A percentile compares a stretch with the other conserved stretches of the same genome.
These are phyloP conservation scores for Trichopus zeylanicus DNA, from an alignment of 116 monocot genomes.

Conservation along the genomic window DNA sequence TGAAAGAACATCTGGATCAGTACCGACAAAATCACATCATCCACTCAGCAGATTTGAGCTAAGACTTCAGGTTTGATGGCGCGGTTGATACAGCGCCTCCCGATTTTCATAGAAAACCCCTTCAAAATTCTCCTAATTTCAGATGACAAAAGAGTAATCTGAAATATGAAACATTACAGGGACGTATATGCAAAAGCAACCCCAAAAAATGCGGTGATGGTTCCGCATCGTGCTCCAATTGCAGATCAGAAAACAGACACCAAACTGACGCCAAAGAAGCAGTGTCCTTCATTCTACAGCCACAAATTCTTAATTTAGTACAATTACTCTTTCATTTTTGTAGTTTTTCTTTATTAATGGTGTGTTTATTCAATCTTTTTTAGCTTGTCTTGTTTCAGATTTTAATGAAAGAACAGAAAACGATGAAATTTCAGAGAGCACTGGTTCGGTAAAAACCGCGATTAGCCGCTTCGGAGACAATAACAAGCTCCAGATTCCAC, in stretches of 20 bases:
- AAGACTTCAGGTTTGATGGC: too few species aligned
- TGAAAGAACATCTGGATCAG: too few species aligned
- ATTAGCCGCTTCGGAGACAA: neutral
- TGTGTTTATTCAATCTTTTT: neutral
- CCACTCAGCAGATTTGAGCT: too few species aligned
- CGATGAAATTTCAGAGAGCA: neutral
- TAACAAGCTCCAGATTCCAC: neutral
- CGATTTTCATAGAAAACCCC: too few species aligned
- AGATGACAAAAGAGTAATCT: too few species aligned
- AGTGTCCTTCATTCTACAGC: neutral
- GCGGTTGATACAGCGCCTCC: too few species aligned
- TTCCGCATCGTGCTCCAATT: neutral
- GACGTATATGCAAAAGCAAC: too few species aligned
- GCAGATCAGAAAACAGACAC: neutral
- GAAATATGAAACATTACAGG: too few species aligned
- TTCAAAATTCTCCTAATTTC: too few species aligned
- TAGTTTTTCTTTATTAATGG: neutral
- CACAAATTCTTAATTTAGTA: neutral
- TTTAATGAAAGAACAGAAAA: neutral
- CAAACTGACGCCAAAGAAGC: too few species aligned
- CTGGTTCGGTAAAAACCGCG: neutral
- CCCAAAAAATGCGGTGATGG: neutral
- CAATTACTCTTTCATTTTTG: neutral
- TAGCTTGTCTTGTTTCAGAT: neutral
- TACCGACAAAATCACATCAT: too few species aligned